Evolutionary conservation across 352 stramenopile genomes (phyloP).

Genomic region (Pythium plurisporium): DNA sequence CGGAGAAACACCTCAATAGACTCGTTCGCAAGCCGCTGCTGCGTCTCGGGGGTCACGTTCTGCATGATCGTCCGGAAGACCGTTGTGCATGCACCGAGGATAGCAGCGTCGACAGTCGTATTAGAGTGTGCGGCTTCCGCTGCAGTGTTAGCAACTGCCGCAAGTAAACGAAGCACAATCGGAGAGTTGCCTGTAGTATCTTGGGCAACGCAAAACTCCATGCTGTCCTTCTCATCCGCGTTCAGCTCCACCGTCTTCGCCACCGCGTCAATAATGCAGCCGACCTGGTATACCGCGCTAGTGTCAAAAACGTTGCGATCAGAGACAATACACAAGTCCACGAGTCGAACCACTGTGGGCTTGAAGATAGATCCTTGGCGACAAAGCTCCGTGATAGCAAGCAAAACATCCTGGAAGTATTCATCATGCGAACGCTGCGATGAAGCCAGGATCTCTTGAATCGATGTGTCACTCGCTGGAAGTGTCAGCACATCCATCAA

Average conservation of each 20-base stretch:
- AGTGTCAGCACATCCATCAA: constrained; percentile 61
- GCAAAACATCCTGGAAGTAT: constrained; percentile 67
- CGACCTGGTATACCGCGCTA: constrained; percentile 24
- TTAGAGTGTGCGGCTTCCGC: constrained; percentile 28
- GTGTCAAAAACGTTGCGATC: constrained; percentile 29
- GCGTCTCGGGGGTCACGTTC: constrained; percentile 52
- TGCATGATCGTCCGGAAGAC: constrained; percentile 79
- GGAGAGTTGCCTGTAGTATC: constrained; percentile 20
- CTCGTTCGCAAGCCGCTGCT: constrained; percentile 57
- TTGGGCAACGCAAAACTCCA: constrained; percentile 71
- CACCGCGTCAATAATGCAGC: constrained; percentile 60
- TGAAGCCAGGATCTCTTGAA: constrained; percentile 39
- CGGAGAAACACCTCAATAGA: constrained; percentile 58
- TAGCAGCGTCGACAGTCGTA: constrained; percentile 30
- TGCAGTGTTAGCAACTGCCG: constrained; percentile 57
- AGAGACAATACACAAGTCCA: constrained; percentile 41
- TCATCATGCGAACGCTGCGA: constrained; percentile 50
- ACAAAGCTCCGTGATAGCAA: constrained; percentile 72
- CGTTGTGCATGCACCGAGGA: constrained; percentile 47
- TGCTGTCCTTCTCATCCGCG: constrained; percentile 57
- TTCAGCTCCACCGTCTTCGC: constrained; percentile 82
- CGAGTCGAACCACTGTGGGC: constrained; percentile 67
- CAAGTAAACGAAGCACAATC: constrained; percentile 65
- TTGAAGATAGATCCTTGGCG: constrained; percentile 75
- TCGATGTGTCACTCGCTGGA: constrained; percentile 16